Evolutionary conservation across 345 rosid genomes (phyloP), one percentile per base, ranked within the genome.

Genomic region (Salix viminalis): DNA sequence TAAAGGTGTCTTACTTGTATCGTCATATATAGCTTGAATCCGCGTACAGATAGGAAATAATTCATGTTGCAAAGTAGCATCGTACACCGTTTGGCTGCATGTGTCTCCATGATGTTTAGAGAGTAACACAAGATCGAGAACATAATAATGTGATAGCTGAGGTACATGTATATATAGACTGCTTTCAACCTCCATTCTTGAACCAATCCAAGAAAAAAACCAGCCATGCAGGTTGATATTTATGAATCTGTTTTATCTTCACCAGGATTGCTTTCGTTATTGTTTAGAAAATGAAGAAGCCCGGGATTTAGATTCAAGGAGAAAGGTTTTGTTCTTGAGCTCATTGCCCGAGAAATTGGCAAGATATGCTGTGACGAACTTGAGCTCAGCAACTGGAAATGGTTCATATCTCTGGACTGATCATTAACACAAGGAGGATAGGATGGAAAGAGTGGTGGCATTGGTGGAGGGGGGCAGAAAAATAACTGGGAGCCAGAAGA

Each of bases 381-480:
- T 58, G 83, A 74, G 13, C 37, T 65, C 15, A 71, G 19, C 7
- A 76, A 71, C 62, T 65, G 79, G 67, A 80, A 72, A 72, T 76
- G 83, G 70, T 68, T 76, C 44, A 46, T n/a, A 10, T 76, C 79
- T 56, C 76, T 71, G 0, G 77, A 44, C 14, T 28, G 28, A 26
- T 76, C 69, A 60, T 16, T 73, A 54, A 72, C 77, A 73, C 81
- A 78, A 7, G 92, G 84, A 74, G 89, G 83, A 75, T 84, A 90
- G 2, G 90, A 71, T 48, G 94, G 90, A 58, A 90, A 88, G 44
- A 89, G 78, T 4, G 96, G 75, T 64, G 94, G 81, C 85, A 85
- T 75, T 30, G 91, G 71, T 2, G 91, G 75, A 18, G 95, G 83
- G 48, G 97, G 95, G 68, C 86, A 87, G 46, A 90, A 85, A 78